A percentile compares a stretch with the other conserved stretches of the same genome.
Evolutionary conservation across 2,329 filamentous ascomycete genomes (phyloP).

Genomic region (Paracoccidioides lutzii): DNA sequence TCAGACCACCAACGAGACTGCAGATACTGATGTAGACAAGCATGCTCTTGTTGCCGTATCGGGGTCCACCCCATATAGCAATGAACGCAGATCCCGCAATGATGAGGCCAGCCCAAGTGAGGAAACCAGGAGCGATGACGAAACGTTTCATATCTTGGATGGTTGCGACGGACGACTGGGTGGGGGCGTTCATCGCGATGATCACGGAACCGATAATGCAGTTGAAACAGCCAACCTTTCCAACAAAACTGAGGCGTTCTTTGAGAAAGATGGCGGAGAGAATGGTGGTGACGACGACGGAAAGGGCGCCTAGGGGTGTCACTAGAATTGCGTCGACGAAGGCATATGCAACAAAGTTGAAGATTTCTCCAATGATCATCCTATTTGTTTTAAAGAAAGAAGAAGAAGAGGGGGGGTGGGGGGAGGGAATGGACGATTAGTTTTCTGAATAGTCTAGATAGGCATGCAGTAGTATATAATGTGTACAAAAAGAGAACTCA

Average conservation of each 20-base stretch:
- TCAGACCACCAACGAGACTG: constrained; percentile 84
- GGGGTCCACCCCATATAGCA: constrained; percentile 68
- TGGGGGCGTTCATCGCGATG: constrained; percentile 86
- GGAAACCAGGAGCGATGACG: constrained; percentile 74
- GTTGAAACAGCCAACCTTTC: constrained; percentile 89
- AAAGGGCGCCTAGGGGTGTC: constrained; percentile 78
- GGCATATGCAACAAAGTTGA: constrained; percentile 94
- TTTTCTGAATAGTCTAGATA: not conserved
- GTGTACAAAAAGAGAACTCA: not conserved
- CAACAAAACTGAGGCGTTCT: constrained; percentile 86
- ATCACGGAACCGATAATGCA: constrained; percentile 88
- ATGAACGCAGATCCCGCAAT: constrained; percentile 59
- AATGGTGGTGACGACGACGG: constrained; percentile 83
- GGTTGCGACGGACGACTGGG: constrained; percentile 67
- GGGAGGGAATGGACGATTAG: too few species aligned
- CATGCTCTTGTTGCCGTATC: constrained; percentile 95
- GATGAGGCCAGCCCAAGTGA: constrained; percentile 72
- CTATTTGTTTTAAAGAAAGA: constrained; percentile 38
- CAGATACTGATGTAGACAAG: constrained; percentile 94
- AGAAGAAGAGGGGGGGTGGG: too few species aligned
- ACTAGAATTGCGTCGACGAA: constrained; percentile 95
- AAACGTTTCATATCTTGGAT: constrained; percentile 89
- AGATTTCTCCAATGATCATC: constrained; percentile 93
- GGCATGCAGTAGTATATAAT: not conserved
- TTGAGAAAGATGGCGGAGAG: constrained; percentile 92